A percentile compares a stretch with the other conserved stretches of the same genome.
phyloP scores from a whole-genome alignment of 2,329 filamentous ascomycete species.

The Coleophoma cylindrospora region DNA sequence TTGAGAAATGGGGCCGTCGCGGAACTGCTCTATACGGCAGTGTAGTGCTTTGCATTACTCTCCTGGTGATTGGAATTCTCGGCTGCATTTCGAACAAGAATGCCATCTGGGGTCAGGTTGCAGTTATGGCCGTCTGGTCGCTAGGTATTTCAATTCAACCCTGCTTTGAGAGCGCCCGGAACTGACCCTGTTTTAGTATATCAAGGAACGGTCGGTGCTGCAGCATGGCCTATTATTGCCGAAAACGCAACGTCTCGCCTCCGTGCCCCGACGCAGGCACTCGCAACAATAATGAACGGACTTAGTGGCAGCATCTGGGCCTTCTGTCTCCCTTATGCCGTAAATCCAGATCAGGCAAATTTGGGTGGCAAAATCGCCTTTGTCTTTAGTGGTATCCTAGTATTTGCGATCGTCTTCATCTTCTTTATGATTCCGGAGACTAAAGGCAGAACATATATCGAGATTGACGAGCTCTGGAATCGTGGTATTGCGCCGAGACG shows the following conservation, averaged over 20 bases:
- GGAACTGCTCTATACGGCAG: not conserved
- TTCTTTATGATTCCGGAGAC: slow-evolving; percentile 17
- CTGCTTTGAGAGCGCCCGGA: not conserved
- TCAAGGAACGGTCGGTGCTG: slow-evolving; percentile 21
- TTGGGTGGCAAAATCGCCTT: slow-evolving; percentile 7
- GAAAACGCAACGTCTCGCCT: slow-evolving; percentile 38
- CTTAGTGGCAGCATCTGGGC: slow-evolving; percentile 1
- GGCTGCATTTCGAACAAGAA: not conserved
- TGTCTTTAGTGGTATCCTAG: slow-evolving; percentile 10
- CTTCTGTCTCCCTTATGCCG: slow-evolving; percentile 2
- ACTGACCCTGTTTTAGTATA: slow-evolving; percentile 1
- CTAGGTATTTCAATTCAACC: not conserved
- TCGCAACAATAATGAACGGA: slow-evolving; percentile 6
- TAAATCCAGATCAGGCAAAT: slow-evolving; percentile 1
- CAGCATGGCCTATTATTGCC: slow-evolving; percentile 33
- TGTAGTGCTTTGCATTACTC: not conserved
- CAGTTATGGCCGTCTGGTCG: slow-evolving; percentile 4
- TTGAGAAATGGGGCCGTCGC: slow-evolving; percentile 29
- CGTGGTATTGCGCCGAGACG: not conserved
- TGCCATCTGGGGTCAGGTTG: slow-evolving; percentile 5
- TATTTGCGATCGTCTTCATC: slow-evolving; percentile 11
- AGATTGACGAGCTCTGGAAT: slow-evolving; percentile 13
- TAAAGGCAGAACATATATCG: slow-evolving; percentile 16
- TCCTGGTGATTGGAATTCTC: slow-evolving; percentile 6
- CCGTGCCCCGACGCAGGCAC: slow-evolving; percentile 13